A percentile compares a stretch with the other conserved stretches of the same genome.
phyloP scores from a whole-genome alignment of 805 yeast species.

The Cyberlindnera mississippiensis region DNA sequence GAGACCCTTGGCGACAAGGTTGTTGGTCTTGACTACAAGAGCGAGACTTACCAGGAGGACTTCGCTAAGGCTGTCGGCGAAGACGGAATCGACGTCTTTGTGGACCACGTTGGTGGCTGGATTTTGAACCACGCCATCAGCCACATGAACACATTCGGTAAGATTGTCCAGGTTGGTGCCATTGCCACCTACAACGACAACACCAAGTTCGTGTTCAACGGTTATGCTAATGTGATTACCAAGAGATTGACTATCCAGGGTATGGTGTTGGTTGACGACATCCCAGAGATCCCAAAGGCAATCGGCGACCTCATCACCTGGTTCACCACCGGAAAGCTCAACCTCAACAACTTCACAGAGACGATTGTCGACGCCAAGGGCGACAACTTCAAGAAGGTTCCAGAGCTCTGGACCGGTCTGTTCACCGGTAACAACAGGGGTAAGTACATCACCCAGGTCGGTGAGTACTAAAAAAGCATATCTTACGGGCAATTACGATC shows the following conservation, averaged over 20 bases:
- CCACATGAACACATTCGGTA: conserved; percentile 36
- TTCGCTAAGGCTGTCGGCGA: conserved; percentile 41
- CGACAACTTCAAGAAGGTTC: conserved; percentile 41
- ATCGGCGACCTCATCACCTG: conserved; percentile 32
- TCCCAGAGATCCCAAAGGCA: conserved; percentile 36
- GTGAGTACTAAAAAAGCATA: too few species aligned
- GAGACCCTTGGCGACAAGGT: conserved; percentile 52
- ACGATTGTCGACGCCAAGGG: conserved; percentile 39
- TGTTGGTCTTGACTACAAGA: conserved; percentile 50
- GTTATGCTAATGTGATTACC: conserved; percentile 42
- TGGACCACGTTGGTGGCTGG: conserved; percentile 65
- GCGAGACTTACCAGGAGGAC: conserved; percentile 33
- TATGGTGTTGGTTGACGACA: conserved; percentile 46
- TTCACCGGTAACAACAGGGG: conserved; percentile 46
- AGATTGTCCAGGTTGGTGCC: conserved; percentile 57
- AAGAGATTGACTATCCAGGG: conserved; percentile 52
- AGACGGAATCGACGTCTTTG: conserved; percentile 48
- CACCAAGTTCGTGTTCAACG: conserved; percentile 33
- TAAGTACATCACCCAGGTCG: conserved; percentile 43
- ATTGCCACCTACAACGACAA: conserved; percentile 50
- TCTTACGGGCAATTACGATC: too few species aligned
- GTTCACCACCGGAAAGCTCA: conserved; percentile 40
- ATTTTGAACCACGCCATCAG: conserved; percentile 42
- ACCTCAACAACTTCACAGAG: conserved; percentile 33
- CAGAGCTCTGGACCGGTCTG: conserved; percentile 44